These are phyloP conservation scores for Fusarium sp. DNA, from an alignment of 2,329 filamentous ascomycete genomes.

Conservation along the genomic window DNA sequence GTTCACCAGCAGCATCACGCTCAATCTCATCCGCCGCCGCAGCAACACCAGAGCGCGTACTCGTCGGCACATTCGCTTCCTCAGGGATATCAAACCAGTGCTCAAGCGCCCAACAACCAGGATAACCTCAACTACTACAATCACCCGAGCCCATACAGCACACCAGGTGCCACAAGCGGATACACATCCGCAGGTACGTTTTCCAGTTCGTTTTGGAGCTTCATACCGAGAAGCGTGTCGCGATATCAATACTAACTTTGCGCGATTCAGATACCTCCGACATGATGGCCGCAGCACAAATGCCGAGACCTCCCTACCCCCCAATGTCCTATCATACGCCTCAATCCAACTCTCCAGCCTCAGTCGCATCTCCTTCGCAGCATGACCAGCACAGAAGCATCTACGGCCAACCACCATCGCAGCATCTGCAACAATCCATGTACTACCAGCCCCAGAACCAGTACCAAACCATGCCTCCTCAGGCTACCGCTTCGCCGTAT, in stretches of 20 bases:
- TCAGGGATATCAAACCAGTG: slow-evolving; percentile 77
- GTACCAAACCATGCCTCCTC: slow-evolving; percentile 76
- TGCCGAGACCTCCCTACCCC: slow-evolving; percentile 86
- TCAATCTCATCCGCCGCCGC: slow-evolving; percentile 73
- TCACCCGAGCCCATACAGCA: slow-evolving; percentile 87
- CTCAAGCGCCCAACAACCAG: slow-evolving; percentile 73
- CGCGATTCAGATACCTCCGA: slow-evolving; percentile 68
- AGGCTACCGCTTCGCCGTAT: slow-evolving; percentile 73
- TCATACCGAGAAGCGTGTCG: slow-evolving; percentile 13
- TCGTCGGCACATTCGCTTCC: slow-evolving; percentile 76
- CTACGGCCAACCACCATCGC: slow-evolving; percentile 84
- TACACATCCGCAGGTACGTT: slow-evolving; percentile 89
- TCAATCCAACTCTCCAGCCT: slow-evolving; percentile 94
- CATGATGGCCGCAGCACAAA: slow-evolving; percentile 76
- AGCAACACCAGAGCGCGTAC: slow-evolving; percentile 76
- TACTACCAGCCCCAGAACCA: slow-evolving; percentile 77
- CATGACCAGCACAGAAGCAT: slow-evolving; percentile 92
- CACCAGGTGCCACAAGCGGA: slow-evolving; percentile 83
- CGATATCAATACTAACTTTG: slow-evolving; percentile 38
- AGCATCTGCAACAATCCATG: slow-evolving; percentile 85
- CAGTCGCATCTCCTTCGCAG: slow-evolving; percentile 88
- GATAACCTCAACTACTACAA: slow-evolving; percentile 81
- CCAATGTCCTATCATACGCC: slow-evolving; percentile 93
- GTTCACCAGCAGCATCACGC: slow-evolving; percentile 81
- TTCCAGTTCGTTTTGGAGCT: slow-evolving; percentile 5